Evolutionary conservation across 805 yeast species (phyloP).

Genomic region (Wickerhamiella azyma): DNA sequence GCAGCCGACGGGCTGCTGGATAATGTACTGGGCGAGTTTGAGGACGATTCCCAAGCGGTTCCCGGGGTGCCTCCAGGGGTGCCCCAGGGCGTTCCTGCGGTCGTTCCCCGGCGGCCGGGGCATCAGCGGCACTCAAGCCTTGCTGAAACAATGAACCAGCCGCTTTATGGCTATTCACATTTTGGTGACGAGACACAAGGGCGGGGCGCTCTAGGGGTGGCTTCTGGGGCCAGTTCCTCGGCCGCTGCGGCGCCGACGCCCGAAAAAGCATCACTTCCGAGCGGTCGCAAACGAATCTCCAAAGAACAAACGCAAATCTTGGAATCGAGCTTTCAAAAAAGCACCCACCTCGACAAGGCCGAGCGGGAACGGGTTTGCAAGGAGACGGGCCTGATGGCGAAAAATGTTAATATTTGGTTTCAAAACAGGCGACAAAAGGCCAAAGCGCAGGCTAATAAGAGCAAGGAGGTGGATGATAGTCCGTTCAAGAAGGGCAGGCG

Average conservation of each 20-base stretch:
- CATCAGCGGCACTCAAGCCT: constrained; percentile 3
- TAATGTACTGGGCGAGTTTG: not conserved
- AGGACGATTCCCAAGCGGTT: no score
- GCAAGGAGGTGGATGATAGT: constrained; percentile 6
- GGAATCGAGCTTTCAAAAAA: constrained; percentile 53
- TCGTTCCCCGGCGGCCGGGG: no score
- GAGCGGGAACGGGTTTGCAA: constrained; percentile 55
- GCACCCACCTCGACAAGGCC: constrained; percentile 64
- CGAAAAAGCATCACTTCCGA: not conserved
- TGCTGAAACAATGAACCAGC: constrained; percentile 4
- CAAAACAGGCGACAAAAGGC: constrained; percentile 68
- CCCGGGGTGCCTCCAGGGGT: no score
- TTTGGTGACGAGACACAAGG: not conserved
- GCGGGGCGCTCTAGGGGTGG: no score
- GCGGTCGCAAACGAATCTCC: constrained; percentile 20
- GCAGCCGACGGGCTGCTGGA: not conserved
- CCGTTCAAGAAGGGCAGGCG: no score
- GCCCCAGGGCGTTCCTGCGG: no score
- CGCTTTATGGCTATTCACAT: constrained; percentile 1
- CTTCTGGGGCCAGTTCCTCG: not conserved
- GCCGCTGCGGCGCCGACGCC: not conserved
- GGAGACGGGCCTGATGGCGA: constrained; percentile 63
- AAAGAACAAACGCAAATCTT: constrained; percentile 35
- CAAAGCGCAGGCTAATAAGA: constrained; percentile 27
- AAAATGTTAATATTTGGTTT: constrained; percentile 88